Conservation (phyloP, 2,329 filamentous ascomycete species). For the Mollisia scopiformis region DNA sequence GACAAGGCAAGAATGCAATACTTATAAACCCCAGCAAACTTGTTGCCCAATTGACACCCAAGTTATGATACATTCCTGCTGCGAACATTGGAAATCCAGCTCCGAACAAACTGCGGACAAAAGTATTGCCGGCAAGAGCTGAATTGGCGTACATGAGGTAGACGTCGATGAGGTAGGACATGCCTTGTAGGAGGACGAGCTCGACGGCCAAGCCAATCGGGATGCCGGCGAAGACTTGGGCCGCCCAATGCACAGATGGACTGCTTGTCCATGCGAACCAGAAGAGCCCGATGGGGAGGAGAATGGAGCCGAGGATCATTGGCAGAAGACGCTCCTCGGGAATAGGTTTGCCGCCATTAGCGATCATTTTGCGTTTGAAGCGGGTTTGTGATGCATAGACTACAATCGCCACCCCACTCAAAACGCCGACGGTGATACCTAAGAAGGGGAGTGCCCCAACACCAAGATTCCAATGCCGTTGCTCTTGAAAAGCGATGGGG, state of each 20-base stretch:
- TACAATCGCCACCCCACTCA: conserved; percentile 56
- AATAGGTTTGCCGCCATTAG: conserved; percentile 43
- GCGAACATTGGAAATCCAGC: not conserved
- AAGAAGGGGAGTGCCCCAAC: conserved; percentile 66
- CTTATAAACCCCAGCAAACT: not conserved
- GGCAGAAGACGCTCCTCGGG: conserved; percentile 50
- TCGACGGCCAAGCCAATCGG: not conserved
- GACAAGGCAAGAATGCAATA: not conserved
- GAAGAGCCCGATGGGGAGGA: conserved; percentile 34
- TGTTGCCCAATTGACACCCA: not conserved
- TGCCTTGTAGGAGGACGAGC: not conserved
- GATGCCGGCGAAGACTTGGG: not conserved
- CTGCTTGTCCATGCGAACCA: conserved; percentile 35
- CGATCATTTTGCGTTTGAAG: conserved; percentile 28
- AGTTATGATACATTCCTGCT: not conserved
- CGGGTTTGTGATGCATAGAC: conserved; percentile 29
- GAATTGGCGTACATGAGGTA: not conserved
- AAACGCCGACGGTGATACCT: conserved; percentile 39
- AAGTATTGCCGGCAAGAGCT: not conserved
- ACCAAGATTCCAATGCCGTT: conserved; percentile 61
- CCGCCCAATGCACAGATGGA: not conserved
- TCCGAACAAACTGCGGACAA: not conserved
- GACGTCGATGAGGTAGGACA: not conserved
- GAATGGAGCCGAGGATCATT: conserved; percentile 43
- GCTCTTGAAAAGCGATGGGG: conserved; percentile 65